These are phyloP conservation scores for Blastocystis sp. DNA, from an alignment of 352 stramenopile genomes.

Conservation along the genomic window DNA sequence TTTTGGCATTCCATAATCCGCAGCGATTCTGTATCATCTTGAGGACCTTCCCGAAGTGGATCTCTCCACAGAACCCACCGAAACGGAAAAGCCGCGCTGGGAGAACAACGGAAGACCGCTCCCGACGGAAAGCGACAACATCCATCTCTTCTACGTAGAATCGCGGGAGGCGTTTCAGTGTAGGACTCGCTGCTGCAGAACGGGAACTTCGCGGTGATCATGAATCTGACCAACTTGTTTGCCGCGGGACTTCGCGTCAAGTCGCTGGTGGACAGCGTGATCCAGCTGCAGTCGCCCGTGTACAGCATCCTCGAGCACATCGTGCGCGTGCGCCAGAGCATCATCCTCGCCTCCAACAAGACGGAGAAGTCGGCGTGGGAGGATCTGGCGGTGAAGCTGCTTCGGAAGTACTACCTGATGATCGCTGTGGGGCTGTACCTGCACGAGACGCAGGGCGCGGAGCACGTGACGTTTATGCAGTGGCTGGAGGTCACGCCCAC, in stretches of 20 bases:
- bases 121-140: conserved; percentile 52
- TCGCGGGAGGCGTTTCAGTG: not conserved
- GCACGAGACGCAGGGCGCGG: conserved; percentile 15
- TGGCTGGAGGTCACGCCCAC: conserved; percentile 14
- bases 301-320: conserved; percentile 33
- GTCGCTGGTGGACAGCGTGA: conserved; percentile 36
- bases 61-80: not conserved
- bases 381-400: conserved; percentile 19
- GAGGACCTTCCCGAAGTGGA: conserved; percentile 42
- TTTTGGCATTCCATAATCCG: not conserved
- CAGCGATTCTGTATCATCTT: conserved; percentile 44
- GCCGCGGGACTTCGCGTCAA: not conserved
- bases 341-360: conserved; percentile 43
- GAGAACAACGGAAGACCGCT: not conserved
- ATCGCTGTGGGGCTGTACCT: conserved; percentile 39
- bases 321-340: not conserved
- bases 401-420: conserved; percentile 56
- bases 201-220: conserved; percentile 47
- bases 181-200: conserved; percentile 49
- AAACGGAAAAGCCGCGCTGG: not conserved
- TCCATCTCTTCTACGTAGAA: conserved; percentile 15
- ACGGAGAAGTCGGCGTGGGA: conserved; percentile 35
- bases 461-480: conserved; percentile 1
- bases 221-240: conserved; percentile 48
- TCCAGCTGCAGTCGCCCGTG: conserved; percentile 6